Evolutionary conservation across 179 eudicot genomes (phyloP), one percentile per base, ranked within the genome.

Genomic region (Silene coronaria): DNA sequence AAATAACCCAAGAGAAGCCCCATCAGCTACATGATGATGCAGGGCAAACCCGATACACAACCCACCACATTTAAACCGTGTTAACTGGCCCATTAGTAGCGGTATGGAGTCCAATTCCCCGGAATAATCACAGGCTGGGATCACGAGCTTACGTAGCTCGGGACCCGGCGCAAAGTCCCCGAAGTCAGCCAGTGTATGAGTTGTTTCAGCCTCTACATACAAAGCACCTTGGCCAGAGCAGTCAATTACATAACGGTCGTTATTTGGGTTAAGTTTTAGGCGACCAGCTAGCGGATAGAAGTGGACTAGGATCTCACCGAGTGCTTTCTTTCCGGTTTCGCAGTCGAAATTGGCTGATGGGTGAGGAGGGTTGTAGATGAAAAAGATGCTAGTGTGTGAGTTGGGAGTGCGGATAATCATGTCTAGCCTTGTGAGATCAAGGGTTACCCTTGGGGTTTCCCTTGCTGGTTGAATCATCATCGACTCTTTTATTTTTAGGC

Each of bases 11-110:
- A 86, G 87, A 0, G 96, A 86, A 69, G 84, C 82, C 12, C 98
- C 98, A 66, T 93, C 97, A 0, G 88, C 91, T 2, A 76, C 95
- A 51, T 88, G 92, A 71, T 93, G 98, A 30, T 89, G 97, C 85
- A 83, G 80, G 8, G 92, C 91, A 8, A 88, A 88, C 24, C 95
- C 98, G 5, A 93, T 84, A 1, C 88, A 85, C 0, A 85, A 89
- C 38, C 98, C 97, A 2, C 98, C 98, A 67, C 97, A 92, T 74
- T 85, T 85, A 79, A 93, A 93, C 64, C 85, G 84, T 23, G 98
- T 91, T 0, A 91, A 74, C 88, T 93, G 88, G 53, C 65, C 23
- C 64, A 71, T 45, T n/a, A 70, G 3, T 12, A 78, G 16, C n/a
- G 71, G 80, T 26, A 34, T 42, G 21, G 74, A 71, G 24, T 61